phyloP scores from a whole-genome alignment of 2,329 filamentous ascomycete genomes.

The Aspergillus felis region DNA sequence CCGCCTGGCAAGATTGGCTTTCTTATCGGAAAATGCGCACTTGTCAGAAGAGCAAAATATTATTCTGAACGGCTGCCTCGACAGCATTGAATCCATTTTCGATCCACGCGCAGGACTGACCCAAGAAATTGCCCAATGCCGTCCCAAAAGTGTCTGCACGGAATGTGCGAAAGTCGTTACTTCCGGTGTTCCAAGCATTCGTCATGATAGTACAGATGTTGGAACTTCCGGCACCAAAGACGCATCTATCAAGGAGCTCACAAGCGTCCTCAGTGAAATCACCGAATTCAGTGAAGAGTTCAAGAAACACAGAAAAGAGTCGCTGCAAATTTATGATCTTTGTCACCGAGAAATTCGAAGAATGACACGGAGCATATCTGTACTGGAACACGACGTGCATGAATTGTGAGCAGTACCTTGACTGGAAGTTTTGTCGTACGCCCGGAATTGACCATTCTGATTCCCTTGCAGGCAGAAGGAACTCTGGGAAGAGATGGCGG shows the following conservation, averaged over 20 bases:
- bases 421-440: background rate
- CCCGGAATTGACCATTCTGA: background rate
- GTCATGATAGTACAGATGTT: background rate
- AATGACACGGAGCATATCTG: conserved; percentile 56
- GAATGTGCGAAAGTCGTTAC: background rate
- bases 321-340: conserved; percentile 58
- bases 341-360: conserved; percentile 57
- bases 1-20: conserved; percentile 31
- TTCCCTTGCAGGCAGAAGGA: conserved; percentile 22
- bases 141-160: conserved; percentile 8
- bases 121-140: conserved; percentile 16
- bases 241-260: conserved; percentile 15
- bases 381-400: conserved; percentile 56
- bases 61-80: conserved; percentile 34
- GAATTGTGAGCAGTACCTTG: conserved; percentile 48
- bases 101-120: conserved; percentile 21
- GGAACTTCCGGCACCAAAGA: conserved; percentile 1
- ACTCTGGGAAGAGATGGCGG: conserved; percentile 30
- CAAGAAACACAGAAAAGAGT: conserved; percentile 25
- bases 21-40: conserved; percentile 21
- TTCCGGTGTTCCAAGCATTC: background rate
- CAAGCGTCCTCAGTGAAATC: conserved; percentile 22
- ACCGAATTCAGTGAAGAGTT: conserved; percentile 23
- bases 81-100: conserved; percentile 34
- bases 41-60: conserved; percentile 25